Base-by-base conservation (phyloP, 2,329 filamentous ascomycete genomes). In the Fusarium sp. region DNA sequence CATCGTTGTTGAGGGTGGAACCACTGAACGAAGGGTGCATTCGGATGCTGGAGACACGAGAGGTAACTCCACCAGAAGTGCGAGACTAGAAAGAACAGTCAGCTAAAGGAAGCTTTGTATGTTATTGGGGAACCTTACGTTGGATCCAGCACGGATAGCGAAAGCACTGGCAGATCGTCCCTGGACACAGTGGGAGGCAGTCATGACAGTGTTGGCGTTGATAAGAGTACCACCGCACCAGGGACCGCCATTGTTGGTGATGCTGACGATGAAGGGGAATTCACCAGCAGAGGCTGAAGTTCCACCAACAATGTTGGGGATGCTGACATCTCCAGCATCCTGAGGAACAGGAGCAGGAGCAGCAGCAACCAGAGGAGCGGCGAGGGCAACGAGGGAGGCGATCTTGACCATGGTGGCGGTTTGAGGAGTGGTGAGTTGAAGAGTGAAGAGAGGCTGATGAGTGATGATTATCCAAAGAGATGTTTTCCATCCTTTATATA, bases 251-350 rank as follows among this genome's bases (percentile, higher is more conserved):
- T 43, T 34, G 43, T 40, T 21, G 40, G 64, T 57, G 45, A 78
- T 63, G 59, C 63, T 69, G 53, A 78, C 77, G 21, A 78, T 78
- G 74, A 71, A 78, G 30, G 77, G 77, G 48, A 78, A 78, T 18
- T 78, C 77, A 25, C 74, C 76, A 23, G 65, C 21, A 4, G n/a
- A 18, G 30, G 76, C 76, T 16, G 30, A 43, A 5, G 61, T 60
- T 23, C 76, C 76, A 20, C 76, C 76, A 27, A 77, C 76, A 13
- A 77, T 77, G 41, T 55, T 41, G 28, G 61, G 54, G 13, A 49
- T 6, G 5, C 16, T 37, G 32, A 37, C 32, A 10, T 34, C 32
- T 34, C 32, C 32, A 34, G 32, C 23, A 14, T 58, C 42, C 47
- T 71, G 55, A 8, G 59, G 66, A 9, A 34, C 32, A 37, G 32